Evolutionary conservation across 2,329 filamentous ascomycete species (phyloP).

Genomic region (Rhexocercosporidium sp.): DNA sequence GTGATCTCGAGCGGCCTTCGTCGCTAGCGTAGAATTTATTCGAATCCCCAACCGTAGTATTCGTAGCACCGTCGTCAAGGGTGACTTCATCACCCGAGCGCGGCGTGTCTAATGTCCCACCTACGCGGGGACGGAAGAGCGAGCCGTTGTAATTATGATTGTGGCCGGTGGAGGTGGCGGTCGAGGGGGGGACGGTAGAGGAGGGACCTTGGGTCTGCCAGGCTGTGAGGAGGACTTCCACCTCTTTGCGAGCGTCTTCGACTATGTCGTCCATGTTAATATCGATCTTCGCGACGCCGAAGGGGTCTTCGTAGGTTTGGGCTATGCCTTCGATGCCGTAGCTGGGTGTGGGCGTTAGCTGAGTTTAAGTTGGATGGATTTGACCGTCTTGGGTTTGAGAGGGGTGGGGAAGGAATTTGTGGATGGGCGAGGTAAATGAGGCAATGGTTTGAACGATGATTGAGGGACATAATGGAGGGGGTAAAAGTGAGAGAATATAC

Average conservation of each 20-base stretch:
- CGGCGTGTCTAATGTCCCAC: constrained; percentile 16
- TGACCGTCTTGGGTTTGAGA: not conserved
- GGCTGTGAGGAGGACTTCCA: constrained; percentile 61
- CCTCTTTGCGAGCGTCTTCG: constrained; percentile 63
- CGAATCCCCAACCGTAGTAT: constrained; percentile 18
- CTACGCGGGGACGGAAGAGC: constrained; percentile 34
- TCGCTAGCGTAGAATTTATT: constrained; percentile 10
- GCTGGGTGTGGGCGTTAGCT: constrained; percentile 18
- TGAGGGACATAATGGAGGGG: not conserved
- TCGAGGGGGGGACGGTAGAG: not conserved
- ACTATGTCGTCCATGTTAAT: constrained; percentile 72
- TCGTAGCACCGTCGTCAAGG: not conserved
- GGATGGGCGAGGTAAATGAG: not conserved
- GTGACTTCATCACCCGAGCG: constrained; percentile 26
- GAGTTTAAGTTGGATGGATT: not conserved
- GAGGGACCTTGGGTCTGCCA: constrained; percentile 49
- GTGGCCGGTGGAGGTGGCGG: not conserved
- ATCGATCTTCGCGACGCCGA: constrained; percentile 68
- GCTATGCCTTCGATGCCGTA: constrained; percentile 64
- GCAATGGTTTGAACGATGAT: not conserved
- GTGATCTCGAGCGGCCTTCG: constrained; percentile 10
- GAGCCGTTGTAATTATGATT: constrained; percentile 26
- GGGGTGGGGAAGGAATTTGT: too few relatives aligned
- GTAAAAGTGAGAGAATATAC: not conserved
- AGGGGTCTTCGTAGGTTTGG: constrained; percentile 66